phyloP scores from a whole-genome alignment of 75 land plant species.

The Isoetes taiwanensis region DNA sequence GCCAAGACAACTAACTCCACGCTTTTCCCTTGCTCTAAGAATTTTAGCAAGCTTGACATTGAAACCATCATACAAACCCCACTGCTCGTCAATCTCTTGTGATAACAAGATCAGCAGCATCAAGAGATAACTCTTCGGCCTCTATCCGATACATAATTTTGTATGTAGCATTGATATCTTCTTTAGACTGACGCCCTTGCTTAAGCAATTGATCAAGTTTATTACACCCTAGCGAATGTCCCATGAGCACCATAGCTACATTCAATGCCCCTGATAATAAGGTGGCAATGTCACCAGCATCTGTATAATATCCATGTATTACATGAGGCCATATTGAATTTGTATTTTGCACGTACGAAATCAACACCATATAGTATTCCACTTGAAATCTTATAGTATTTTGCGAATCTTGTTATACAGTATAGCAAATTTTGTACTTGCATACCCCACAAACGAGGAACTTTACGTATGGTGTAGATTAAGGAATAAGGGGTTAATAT shows the following conservation, averaged over 20 bases:
- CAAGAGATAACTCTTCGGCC: conserved; percentile 66
- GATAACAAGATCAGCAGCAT: conserved; percentile 73
- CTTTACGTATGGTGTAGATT: no score
- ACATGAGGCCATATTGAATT: conserved; percentile 71
- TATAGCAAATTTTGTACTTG: no score
- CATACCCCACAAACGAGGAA: no score
- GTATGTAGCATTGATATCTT: conserved; percentile 67
- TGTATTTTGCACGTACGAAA: no score
- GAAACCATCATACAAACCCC: conserved; percentile 89
- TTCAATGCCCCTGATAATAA: conserved; percentile 80
- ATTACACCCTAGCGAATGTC: conserved; percentile 84
- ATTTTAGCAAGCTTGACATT: conserved; percentile 58
- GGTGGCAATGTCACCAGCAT: conserved; percentile 80
- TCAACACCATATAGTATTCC: no score
- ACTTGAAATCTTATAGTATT: no score
- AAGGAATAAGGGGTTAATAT: no score
- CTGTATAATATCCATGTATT: conserved; percentile 89
- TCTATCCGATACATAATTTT: conserved; percentile 77
- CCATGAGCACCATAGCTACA: conserved; percentile 86
- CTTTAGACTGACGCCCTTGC: conserved; percentile 67
- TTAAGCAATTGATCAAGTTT: conserved; percentile 78
- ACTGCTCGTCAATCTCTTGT: conserved; percentile 94
- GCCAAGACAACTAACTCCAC: conserved; percentile 65
- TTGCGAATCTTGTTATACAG: no score
- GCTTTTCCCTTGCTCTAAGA: conserved; percentile 52